A percentile compares a stretch with the other conserved stretches of the same genome.
Evolutionary conservation across 2,329 filamentous ascomycete species (phyloP).

Genomic region (Ilyonectria mors-panacis): DNA sequence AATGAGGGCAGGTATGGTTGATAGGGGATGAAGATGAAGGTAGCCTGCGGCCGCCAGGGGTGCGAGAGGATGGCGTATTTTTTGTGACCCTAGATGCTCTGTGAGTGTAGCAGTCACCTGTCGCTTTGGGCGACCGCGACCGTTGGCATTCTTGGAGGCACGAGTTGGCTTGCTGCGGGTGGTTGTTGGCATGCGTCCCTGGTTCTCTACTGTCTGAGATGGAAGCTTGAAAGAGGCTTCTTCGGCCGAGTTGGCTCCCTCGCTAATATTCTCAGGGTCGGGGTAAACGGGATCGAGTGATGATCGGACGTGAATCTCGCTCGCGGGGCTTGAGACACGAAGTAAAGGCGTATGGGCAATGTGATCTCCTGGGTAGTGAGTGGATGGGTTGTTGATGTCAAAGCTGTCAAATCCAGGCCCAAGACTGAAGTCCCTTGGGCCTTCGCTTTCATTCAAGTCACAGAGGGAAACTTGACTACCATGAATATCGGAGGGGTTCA

Average conservation of each 20-base stretch:
- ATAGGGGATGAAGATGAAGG: slow-evolving; percentile 16
- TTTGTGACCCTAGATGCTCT: slow-evolving; percentile 30
- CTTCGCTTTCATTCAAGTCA: slow-evolving; percentile 7
- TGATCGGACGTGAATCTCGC: slow-evolving; percentile 10
- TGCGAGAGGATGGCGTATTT: not conserved
- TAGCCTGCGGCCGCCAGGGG: slow-evolving; percentile 20
- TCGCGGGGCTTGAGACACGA: slow-evolving; percentile 2
- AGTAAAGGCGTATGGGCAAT: not conserved
- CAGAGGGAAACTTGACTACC: slow-evolving; percentile 16
- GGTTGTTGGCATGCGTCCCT: slow-evolving; percentile 21
- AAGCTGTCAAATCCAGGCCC: slow-evolving; percentile 5
- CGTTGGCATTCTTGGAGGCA: slow-evolving; percentile 22
- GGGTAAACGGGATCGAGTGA: slow-evolving; percentile 25
- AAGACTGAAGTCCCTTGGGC: slow-evolving; percentile 18
- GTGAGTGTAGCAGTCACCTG: slow-evolving; percentile 1
- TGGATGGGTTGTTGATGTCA: slow-evolving; percentile 13
- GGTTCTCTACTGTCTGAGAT: slow-evolving; percentile 5
- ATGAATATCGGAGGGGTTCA: slow-evolving; percentile 39
- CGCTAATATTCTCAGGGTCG: slow-evolving; percentile 27
- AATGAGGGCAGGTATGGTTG: slow-evolving; percentile 37
- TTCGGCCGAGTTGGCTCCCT: not conserved
- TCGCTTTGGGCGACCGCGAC: slow-evolving; percentile 34
- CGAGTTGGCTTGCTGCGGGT: slow-evolving; percentile 16
- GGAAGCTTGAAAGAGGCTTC: not conserved
- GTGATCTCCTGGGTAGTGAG: not conserved